Base-by-base conservation (phyloP, 2,329 filamentous ascomycete species). In the Knufia fluminis region DNA sequence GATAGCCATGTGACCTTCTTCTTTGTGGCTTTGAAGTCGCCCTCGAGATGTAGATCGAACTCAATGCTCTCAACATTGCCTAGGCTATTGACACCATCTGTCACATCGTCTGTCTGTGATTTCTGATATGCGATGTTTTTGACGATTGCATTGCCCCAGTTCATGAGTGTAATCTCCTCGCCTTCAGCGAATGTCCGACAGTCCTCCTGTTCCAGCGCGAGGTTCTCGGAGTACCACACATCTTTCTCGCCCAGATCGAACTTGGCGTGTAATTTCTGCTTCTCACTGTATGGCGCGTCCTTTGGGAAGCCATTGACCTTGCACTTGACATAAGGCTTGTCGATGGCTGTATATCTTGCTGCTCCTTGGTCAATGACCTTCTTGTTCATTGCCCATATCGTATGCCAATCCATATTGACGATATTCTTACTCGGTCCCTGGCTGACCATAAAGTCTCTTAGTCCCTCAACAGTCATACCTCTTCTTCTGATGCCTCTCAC, bases 1-100 rank as follows among this genome's bases (percentile, higher is more conserved):
- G 85, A 83, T 23, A 94, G 73, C 89, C 88, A 94, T 0, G 87
- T 94, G 26, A 94, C 78, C 74, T 94, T 94, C 78, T 94, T 94
- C 61, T 85, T 79, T 0, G 88, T 94, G 58, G 83, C 80, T 72
- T 91, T 91, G 67, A 94, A 85, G 64, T 94, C 88, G 44, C 88
- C 87, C 60, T 84, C 79, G 45, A 94, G 78, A 65, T 94, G 82
- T 14, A 94, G 78, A 68, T 92, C 85, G 50, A 89, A 73, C 47
- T 82, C 81, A 41, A 92, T 72, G 22, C 68, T 72, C 6, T 79
- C 79, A 60, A 92, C 79, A 43, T 80, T 73, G 33, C 71, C 71
- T 14, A 60, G 44, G 3, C 51, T 28, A 16, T 56, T 52, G 32
- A 60, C 53, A 17, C 53, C 52, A n/a, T 56, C 50, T 10, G 54